Conservation (phyloP, 371 early-diverging fungal species). For the Apophysomyces ossiformis region DNA sequence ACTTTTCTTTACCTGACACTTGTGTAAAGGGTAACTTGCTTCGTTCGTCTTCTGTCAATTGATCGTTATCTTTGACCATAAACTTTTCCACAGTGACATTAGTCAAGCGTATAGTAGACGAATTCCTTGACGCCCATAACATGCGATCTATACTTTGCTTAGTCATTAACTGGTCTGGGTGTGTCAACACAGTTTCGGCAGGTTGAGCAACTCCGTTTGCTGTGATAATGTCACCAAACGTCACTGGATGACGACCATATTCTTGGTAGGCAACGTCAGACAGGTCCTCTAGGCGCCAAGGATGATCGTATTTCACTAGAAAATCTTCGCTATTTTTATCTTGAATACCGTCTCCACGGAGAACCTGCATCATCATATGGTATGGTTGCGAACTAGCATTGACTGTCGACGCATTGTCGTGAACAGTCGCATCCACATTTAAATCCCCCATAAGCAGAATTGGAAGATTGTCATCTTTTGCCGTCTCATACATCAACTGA, state of each 20-base stretch:
- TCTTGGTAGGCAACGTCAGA: constrained; percentile 59
- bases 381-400: constrained; percentile 62
- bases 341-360: constrained; percentile 57
- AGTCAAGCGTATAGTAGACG: constrained; percentile 1
- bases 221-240: constrained; percentile 67
- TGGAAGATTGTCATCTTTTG: constrained; percentile 33
- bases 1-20: constrained; percentile 24
- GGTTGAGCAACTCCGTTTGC: constrained; percentile 47
- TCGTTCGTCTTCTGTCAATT: constrained; percentile 18
- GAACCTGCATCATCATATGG: constrained; percentile 61
- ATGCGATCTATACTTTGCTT: constrained; percentile 76
- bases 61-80: constrained; percentile 39
- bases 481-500: constrained; percentile 60
- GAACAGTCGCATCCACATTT: constrained; percentile 75
- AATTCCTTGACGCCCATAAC: constrained; percentile 39
- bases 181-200: constrained; percentile 67
- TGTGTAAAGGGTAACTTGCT: constrained; percentile 20
- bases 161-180: constrained; percentile 50
- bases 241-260: constrained; percentile 74
- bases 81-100: constrained; percentile 38
- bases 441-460: constrained; percentile 79
- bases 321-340: constrained; percentile 29
- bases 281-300: constrained; percentile 33
- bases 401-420: constrained; percentile 42
- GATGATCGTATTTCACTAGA: constrained; percentile 25